phyloP scores from a whole-genome alignment of 148 eudicot genomes.

The Limonium bicolor region DNA sequence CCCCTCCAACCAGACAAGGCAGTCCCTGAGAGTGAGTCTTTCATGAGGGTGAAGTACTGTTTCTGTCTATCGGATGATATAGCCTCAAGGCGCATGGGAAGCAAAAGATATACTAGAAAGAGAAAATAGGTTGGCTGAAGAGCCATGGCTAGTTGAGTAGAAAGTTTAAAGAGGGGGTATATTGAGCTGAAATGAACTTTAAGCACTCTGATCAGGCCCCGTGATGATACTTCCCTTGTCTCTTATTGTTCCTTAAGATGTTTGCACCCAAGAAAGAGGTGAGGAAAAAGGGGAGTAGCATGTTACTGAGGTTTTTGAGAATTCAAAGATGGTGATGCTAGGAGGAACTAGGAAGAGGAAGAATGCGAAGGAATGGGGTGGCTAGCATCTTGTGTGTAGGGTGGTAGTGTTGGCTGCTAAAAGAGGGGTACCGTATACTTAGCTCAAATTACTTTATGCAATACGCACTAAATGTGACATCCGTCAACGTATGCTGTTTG shows the following conservation, averaged over 20 bases:
- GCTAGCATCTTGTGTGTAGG: no score
- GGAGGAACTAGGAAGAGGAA: no score
- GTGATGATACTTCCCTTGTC: no score
- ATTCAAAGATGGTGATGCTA: no score
- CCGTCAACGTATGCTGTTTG: background rate
- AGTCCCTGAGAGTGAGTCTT: constrained; percentile 36
- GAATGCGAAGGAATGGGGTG: no score
- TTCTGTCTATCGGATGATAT: constrained; percentile 24
- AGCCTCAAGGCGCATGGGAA: constrained; percentile 12
- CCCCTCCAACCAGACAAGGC: constrained; percentile 33
- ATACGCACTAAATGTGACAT: constrained; percentile 37
- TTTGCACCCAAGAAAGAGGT: no score
- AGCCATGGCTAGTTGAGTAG: constrained; percentile 25
- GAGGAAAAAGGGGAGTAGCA: no score
- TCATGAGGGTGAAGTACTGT: constrained; percentile 44
- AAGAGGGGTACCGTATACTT: constrained; percentile 9
- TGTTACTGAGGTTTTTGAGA: no score
- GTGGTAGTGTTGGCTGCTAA: no score
- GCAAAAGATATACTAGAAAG: constrained; percentile 16
- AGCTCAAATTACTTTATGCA: constrained; percentile 54
- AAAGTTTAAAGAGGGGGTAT: constrained; percentile 4
- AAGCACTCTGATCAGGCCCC: no score
- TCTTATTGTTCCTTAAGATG: no score
- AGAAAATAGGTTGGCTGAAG: constrained; percentile 11
- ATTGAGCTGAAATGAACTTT: background rate